phyloP scores from a whole-genome alignment of 768 basidiomycete genomes.

The Pisolithus orientalis region DNA sequence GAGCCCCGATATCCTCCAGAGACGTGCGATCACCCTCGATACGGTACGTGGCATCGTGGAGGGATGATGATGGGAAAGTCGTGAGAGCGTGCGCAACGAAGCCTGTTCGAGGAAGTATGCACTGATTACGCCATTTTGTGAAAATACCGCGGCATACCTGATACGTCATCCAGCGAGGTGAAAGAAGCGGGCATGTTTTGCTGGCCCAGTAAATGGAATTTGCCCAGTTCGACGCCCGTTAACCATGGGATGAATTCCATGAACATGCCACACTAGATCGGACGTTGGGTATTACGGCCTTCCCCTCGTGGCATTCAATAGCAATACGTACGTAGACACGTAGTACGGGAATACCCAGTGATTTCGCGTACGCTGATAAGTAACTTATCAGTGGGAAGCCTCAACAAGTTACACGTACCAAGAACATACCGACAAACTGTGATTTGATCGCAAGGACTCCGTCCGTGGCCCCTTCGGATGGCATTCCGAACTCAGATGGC shows the following conservation, averaged over 20 bases:
- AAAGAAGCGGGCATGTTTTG: constrained; percentile 26
- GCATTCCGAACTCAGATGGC: constrained; percentile 33
- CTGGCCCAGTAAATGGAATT: constrained; percentile 27
- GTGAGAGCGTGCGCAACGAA: constrained; percentile 31
- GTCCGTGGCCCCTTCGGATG: constrained; percentile 26
- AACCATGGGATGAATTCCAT: constrained; percentile 26
- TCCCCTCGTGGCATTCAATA: background rate
- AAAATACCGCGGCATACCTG: constrained; percentile 21
- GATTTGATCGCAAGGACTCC: constrained; percentile 22
- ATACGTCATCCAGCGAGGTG: constrained; percentile 28
- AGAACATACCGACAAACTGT: constrained; percentile 21
- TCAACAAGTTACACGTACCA: background rate
- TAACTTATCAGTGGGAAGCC: background rate
- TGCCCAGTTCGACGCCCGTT: constrained; percentile 21
- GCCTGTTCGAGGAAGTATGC: constrained; percentile 15
- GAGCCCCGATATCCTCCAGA: constrained; percentile 19
- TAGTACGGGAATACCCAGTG: constrained; percentile 23
- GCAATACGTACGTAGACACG: constrained; percentile 27
- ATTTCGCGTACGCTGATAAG: constrained; percentile 23
- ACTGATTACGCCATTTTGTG: background rate
- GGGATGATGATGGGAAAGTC: constrained; percentile 17
- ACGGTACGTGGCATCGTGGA: constrained; percentile 28
- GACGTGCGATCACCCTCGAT: constrained; percentile 30
- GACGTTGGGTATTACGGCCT: background rate
- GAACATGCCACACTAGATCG: constrained; percentile 28